Evolutionary conservation across 345 rosid species (phyloP), one percentile per base, ranked within the genome.

Genomic region (Populus davidiana): DNA sequence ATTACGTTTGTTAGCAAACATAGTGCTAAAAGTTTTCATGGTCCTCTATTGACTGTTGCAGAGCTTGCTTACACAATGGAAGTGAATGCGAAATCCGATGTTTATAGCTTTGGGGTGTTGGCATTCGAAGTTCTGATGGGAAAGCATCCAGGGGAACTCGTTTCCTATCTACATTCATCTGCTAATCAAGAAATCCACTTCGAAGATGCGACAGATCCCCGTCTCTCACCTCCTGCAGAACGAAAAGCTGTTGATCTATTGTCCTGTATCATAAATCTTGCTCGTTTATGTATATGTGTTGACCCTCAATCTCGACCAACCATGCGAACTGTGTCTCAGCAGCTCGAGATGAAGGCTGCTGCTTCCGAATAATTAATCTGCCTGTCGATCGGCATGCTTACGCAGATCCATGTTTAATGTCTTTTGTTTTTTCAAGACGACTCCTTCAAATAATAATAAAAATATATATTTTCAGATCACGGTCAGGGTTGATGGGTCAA

Each of bases 251-350:
- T 66, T 33, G 25, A 77, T 73, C 62, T 61, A 16, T 36, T 81
- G 25, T 56, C 36, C 6, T 36, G 69, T 31, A 5, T 81, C 29
- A 6, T 62, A 20, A 41, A 5, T 13, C 56, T 80, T 23, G 74
- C 74, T 21, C 29, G 67, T 54, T 31, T 36, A 2, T 81, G 80
- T 76, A 23, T 72, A 61, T 23, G 11, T 44, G 6, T 17, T 16
- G 49, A 72, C 44, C 83, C 83, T 11, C 65, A 59, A 20, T 76
- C 83, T 44, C 63, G 77, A 49, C 83, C 83, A 11, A n/a, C 78
- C 41, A 72, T 77, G 80, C 64, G 62, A 47, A 50, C 13, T 38
- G 79, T 81, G 23, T 33, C 71, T 77, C 68, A 52, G 23, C 6
- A 5, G 10, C 77, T 81, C n/a, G 41, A 77, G 49, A 69, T 17